Base-by-base conservation (phyloP, 352 stramenopile genomes). In the Phytophthora palmivora region DNA sequence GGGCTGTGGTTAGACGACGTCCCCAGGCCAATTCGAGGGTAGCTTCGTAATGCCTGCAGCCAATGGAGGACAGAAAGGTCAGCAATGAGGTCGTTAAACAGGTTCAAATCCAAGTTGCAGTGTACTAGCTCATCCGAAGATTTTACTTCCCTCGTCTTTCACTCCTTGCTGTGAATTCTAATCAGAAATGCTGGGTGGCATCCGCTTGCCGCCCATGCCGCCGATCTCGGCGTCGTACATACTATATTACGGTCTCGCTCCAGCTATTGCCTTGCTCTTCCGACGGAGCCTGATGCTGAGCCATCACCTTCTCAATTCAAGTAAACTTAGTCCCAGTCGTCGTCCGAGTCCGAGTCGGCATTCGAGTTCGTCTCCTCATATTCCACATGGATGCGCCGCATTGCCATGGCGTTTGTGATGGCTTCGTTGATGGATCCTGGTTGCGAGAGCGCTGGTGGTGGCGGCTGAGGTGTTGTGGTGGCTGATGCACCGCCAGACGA, bases 401-500 rank as follows among this genome's bases (percentile, higher is more conserved):
- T 74, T 0, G 84, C 81, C 82, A 95, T 92, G 16, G 84, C 87
- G 46, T 94, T 92, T 24, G 79, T 81, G 52, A 95, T 95, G 26
- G 82, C 84, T 58, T 95, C 87, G 28, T 75, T 87, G 58, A 95
- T 89, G 1, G 84, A 90, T 8, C 64, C 70, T 30, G 72, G 73
- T 55, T 84, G 76, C 6, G 71, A 75, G 28, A 78, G 36, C 3
- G 69, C 66, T 53, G 67, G 44, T 19, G 70, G 70, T 16, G 70
- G 60, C 4, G 76, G 56, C 1, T 62, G 51, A 44, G 60, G 28
- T 19, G 72, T 62, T 26, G 52, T 44, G 34, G 59, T 36, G 16
- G 44, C 49, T 15, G 63, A 70, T 28, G 54, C 22, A 57, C 58
- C 61, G 7, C 47, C 50, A 44, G 56, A 52, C 19, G 44, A 51